A percentile compares a stretch with the other conserved stretches of the same genome.
These are phyloP conservation scores for Epicoccum nigrum DNA, from an alignment of 2,329 filamentous ascomycete genomes.

Conservation along the genomic window DNA sequence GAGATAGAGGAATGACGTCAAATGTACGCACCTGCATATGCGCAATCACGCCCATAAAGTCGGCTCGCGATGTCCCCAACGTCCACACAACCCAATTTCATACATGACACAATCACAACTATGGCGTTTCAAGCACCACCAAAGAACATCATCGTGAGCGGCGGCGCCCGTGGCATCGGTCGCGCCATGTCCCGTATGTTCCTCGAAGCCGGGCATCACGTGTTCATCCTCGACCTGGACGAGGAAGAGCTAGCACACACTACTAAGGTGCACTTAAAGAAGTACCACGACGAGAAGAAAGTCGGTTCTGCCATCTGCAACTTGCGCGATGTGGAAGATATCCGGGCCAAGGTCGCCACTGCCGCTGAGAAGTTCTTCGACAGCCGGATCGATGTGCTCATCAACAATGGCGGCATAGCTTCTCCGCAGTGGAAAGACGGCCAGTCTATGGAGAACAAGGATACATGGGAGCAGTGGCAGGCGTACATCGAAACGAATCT, in stretches of 20 bases:
- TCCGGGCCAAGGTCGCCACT: constrained; percentile 49
- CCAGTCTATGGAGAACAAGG: constrained; percentile 54
- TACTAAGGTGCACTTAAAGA: constrained; percentile 49
- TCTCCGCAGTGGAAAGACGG: constrained; percentile 52
- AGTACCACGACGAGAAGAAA: constrained; percentile 44
- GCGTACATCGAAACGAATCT: constrained; percentile 57
- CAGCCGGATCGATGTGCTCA: constrained; percentile 48
- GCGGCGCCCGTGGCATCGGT: constrained; percentile 57
- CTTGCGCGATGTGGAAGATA: constrained; percentile 51
- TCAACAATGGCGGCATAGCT: constrained; percentile 49
- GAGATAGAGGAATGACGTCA: constrained; percentile 35
- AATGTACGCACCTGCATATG: constrained; percentile 23
- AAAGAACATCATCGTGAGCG: constrained; percentile 49
- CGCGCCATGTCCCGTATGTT: constrained; percentile 55
- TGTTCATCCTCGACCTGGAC: constrained; percentile 56
- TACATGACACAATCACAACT: not conserved
- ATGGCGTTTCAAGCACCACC: constrained; percentile 20
- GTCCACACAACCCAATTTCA: not conserved
- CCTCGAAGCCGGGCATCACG: constrained; percentile 52
- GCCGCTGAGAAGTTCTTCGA: constrained; percentile 53
- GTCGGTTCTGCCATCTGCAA: constrained; percentile 51
- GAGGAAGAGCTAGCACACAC: constrained; percentile 45
- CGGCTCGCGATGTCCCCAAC: not conserved
- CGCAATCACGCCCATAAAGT: constrained; percentile 1
- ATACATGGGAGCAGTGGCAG: constrained; percentile 53